phyloP scores from a whole-genome alignment of 2,329 filamentous ascomycete genomes.

The Dactylellina haptotyla region DNA sequence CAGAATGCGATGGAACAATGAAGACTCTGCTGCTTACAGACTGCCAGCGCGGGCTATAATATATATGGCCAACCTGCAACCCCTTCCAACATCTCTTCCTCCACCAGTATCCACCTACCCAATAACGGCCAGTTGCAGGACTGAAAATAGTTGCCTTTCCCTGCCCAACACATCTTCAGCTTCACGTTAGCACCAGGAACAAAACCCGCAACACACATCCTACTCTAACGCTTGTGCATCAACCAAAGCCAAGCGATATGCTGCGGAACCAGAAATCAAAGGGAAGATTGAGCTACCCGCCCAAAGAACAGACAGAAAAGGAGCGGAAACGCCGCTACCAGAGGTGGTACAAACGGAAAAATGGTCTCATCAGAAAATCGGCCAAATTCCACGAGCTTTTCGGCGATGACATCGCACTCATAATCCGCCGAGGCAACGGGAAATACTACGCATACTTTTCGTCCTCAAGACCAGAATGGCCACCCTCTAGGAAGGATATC shows the following conservation, averaged over 20 bases:
- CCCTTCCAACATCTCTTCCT: too few relatives aligned
- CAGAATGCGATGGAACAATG: too few relatives aligned
- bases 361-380: neutral
- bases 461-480: neutral
- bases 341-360: neutral
- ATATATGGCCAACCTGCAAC: too few relatives aligned
- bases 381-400: neutral
- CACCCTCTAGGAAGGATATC: neutral
- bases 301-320: neutral
- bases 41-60: too few relatives aligned
- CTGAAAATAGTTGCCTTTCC: too few relatives aligned
- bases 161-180: too few relatives aligned
- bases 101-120: too few relatives aligned
- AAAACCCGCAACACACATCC: too few relatives aligned
- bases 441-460: neutral
- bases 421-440: neutral
- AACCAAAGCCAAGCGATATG: neutral
- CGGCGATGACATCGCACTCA: neutral
- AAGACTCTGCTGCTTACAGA: too few relatives aligned
- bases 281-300: neutral
- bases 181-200: too few relatives aligned
- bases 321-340: neutral
- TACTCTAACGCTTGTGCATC: neutral
- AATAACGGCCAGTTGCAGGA: too few relatives aligned
- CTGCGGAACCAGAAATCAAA: neutral